Evolutionary conservation across 164 flowering plant genomes (phyloP), one percentile per base, ranked within the genome.

Genomic region (Protea cynaroides): DNA sequence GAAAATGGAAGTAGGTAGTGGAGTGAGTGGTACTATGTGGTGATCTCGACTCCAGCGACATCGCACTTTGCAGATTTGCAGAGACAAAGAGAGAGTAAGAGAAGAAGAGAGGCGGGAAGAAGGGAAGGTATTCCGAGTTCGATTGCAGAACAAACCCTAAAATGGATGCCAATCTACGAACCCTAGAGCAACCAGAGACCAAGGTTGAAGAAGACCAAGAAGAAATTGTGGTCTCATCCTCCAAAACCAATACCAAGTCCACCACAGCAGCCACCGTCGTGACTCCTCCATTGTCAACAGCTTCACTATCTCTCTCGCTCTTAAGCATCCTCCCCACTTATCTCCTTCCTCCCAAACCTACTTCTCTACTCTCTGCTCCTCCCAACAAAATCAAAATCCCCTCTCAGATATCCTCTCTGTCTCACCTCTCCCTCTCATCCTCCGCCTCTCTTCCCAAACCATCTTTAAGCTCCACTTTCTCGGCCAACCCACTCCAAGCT

Each of bases 231-330:
- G 58, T 65, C 21, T 55, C 8, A 44, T 65, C 53, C 65, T 66
- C 53, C 72, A 29, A 2, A 29, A 5, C 34, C 34, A 29, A 2
- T 2, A 5, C 34, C 34, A 57, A 21, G 22, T 47, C 7, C 47
- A 46, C 52, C 12, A 8, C 43, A 49, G 34, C 34, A 29, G 34
- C 34, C 5, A 29, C 34, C 34, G 0, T 12, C 65, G 5, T 15
- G 61, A 24, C 58, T 36, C 56, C 61, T 7, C 69, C 46, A 40
- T 40, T 49, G 58, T 76, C 83, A 29, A 68, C 78, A 8, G 83
- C 84, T 60, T 86, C 95, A 8, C 65, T 88, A 57, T 77, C 95
- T 21, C 82, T 86, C 23, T 82, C 93, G 44, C 82, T 86, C 65
- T 75, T 88, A 43, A 60, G 84, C 2, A 66, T 76, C 58, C 70